phyloP scores from a whole-genome alignment of 129 eudicot genomes.

The Smallanthus sonchifolius region DNA sequence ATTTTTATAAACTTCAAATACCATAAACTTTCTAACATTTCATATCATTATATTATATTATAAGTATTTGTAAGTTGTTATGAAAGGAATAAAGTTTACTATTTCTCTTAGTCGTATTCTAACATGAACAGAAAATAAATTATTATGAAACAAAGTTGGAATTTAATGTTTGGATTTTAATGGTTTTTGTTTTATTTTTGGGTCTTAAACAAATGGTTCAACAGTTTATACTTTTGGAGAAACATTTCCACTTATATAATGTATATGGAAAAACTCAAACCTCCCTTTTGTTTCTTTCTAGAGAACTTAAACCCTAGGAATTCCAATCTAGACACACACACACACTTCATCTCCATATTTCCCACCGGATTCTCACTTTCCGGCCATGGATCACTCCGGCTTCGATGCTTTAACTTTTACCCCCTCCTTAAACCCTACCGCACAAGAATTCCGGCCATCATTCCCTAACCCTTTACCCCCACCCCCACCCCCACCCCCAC shows the following conservation, averaged over 20 bases:
- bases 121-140: not conserved
- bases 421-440: constrained; percentile 56
- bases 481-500: not conserved
- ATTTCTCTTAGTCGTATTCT: not conserved
- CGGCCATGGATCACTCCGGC: constrained; percentile 40
- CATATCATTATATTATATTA: no score
- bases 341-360: not conserved
- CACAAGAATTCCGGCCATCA: constrained; percentile 74
- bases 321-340: constrained; percentile 1
- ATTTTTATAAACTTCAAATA: no score
- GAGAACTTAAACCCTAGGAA: constrained; percentile 32
- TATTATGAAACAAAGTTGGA: not conserved
- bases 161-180: not conserved
- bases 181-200: not conserved
- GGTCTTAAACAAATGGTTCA: constrained; percentile 19
- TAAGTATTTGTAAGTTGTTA: not conserved
- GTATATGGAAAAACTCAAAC: constrained; percentile 33
- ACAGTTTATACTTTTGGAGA: constrained; percentile 29
- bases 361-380: not conserved
- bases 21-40: no score
- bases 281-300: constrained; percentile 44
- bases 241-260: constrained; percentile 37
- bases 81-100: not conserved
- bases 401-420: constrained; percentile 38
- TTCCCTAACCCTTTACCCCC: not conserved